phyloP scores from a whole-genome alignment of 441 rosid genomes.

The Jatropha multifida region DNA sequence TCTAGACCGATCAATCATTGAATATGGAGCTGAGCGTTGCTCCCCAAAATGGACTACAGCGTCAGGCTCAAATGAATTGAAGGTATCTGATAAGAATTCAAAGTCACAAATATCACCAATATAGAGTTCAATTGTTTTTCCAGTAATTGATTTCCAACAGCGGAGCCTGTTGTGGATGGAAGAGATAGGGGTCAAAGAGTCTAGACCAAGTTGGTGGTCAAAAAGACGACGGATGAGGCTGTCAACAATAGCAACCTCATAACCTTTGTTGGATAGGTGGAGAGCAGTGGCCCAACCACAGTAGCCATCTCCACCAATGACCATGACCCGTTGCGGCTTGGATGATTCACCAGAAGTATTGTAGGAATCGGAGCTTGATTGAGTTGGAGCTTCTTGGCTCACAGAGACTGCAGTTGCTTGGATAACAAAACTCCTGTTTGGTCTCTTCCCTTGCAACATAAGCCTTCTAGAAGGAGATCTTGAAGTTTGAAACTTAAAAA shows the following conservation, averaged over 20 bases:
- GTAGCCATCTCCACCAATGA: constrained; percentile 95
- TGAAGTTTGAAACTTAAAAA: constrained; percentile 36
- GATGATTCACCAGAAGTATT: constrained; percentile 34
- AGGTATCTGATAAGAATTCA: constrained; percentile 74
- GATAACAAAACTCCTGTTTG: constrained; percentile 32
- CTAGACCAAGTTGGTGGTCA: constrained; percentile 90
- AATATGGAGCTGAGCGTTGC: constrained; percentile 94
- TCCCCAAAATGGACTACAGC: constrained; percentile 93
- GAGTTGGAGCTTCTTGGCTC: constrained; percentile 53
- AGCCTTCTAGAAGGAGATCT: constrained; percentile 34
- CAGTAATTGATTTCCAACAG: constrained; percentile 84
- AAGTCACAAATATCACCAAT: constrained; percentile 92
- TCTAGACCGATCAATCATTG: constrained; percentile 92
- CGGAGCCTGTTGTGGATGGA: constrained; percentile 79
- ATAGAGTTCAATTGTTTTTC: constrained; percentile 70
- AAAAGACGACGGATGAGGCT: constrained; percentile 82
- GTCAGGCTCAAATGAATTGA: constrained; percentile 85
- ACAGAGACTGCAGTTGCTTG: constrained; percentile 47
- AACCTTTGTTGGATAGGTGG: constrained; percentile 78
- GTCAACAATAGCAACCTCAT: constrained; percentile 80
- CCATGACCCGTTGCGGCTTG: constrained; percentile 72
- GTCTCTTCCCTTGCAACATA: constrained; percentile 33
- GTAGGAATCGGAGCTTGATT: constrained; percentile 36
- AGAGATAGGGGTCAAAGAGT: constrained; percentile 78
- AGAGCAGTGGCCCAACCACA: constrained; percentile 99